Evolutionary conservation across 2,329 filamentous ascomycete genomes (phyloP).

Genomic region (Scedosporium apiospermum): DNA sequence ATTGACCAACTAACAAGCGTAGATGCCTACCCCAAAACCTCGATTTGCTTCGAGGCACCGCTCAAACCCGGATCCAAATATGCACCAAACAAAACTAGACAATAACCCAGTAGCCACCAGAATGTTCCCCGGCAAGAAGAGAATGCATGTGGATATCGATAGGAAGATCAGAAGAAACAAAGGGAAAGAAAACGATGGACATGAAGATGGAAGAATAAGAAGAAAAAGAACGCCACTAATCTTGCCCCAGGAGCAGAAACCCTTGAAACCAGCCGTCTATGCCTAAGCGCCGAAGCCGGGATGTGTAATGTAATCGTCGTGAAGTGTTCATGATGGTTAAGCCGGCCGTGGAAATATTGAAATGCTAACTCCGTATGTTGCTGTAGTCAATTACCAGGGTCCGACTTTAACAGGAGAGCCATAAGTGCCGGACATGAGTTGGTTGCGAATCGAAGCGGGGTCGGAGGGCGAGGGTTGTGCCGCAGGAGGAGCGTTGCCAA

Average conservation of each 20-base stretch:
- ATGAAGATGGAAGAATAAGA: not conserved
- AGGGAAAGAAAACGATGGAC: not conserved
- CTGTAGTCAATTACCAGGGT: constrained; percentile 38
- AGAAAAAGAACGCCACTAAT: not conserved
- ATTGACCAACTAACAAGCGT: not conserved
- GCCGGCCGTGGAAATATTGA: not conserved
- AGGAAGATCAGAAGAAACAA: not conserved
- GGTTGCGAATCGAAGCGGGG: constrained; percentile 49
- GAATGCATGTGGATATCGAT: not conserved
- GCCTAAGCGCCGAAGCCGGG: constrained; percentile 8
- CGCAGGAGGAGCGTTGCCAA: constrained; percentile 32
- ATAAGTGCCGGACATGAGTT: constrained; percentile 52
- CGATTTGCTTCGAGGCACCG: not conserved
- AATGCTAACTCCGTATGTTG: not conserved
- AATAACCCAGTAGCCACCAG: not conserved
- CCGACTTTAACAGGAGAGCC: constrained; percentile 52
- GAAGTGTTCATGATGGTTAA: not conserved
- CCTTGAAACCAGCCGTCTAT: constrained; percentile 12
- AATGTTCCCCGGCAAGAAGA: not conserved
- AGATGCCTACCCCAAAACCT: not conserved
- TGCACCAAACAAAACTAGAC: not conserved
- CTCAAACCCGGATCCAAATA: not conserved
- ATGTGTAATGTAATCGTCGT: constrained; percentile 6
- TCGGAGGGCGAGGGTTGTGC: constrained; percentile 23
- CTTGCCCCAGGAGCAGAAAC: constrained; percentile 2